Percentiles rank a stretch among this genome's conserved stretches.
Evolutionary conservation across 768 basidiomycete genomes (phyloP).

Genomic region (Amanita muscaria): DNA sequence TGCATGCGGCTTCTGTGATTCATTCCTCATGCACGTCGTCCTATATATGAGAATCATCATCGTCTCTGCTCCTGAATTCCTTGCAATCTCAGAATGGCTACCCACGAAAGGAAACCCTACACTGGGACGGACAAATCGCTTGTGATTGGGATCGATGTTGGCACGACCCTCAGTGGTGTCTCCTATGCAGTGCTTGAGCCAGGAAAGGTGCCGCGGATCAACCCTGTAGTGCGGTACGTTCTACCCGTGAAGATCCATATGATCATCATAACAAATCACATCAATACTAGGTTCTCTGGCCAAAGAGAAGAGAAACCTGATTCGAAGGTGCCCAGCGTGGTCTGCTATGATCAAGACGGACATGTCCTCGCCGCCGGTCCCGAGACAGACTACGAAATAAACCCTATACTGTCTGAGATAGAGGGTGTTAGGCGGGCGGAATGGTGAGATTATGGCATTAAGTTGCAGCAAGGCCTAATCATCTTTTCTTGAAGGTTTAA

Average conservation of each 20-base stretch:
- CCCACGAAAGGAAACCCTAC: no score
- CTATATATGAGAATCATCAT: no score
- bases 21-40: no score
- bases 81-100: no score
- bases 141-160: constrained; percentile 43
- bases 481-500: constrained; percentile 1
- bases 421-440: constrained; percentile 1
- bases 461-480: neutral
- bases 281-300: neutral
- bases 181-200: constrained; percentile 27
- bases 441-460: neutral
- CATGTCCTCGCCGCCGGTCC: constrained; percentile 3
- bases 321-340: constrained; percentile 9
- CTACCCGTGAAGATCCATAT: neutral
- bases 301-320: constrained; percentile 1
- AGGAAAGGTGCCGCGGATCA: constrained; percentile 23
- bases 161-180: constrained; percentile 42
- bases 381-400: constrained; percentile 2
- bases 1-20: no score
- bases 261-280: no score
- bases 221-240: constrained; percentile 28
- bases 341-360: constrained; percentile 5
- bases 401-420: constrained; percentile 1
- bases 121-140: constrained; percentile 30
- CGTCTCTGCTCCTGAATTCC: no score